Evolutionary conservation across 441 rosid species (phyloP).

Genomic region (Populus hybrid): DNA sequence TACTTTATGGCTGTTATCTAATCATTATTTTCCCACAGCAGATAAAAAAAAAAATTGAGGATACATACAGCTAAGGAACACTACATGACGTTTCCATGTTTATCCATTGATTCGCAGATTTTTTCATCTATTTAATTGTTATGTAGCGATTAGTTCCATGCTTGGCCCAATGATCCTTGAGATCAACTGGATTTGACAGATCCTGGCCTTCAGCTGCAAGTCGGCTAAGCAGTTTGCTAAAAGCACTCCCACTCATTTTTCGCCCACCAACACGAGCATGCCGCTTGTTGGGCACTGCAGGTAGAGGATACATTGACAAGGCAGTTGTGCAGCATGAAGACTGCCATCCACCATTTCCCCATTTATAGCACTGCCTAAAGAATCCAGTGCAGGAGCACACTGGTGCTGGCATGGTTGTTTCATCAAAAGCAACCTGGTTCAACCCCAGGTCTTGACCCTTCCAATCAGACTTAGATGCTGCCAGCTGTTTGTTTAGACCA

Average conservation of each 20-base stretch:
- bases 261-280: conserved; percentile 96
- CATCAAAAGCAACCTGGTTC: conserved; percentile 85
- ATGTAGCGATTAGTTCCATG: conserved; percentile 97
- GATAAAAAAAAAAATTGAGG: conserved; percentile 22
- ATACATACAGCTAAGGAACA: conserved; percentile 14
- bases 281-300: conserved; percentile 81
- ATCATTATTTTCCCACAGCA: conserved; percentile 22
- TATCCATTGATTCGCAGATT: conserved; percentile 8
- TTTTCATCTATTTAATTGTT: conserved; percentile 47
- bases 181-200: conserved; percentile 82
- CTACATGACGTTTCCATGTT: neutral
- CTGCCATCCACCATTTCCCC: conserved; percentile 99
- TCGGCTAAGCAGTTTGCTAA: conserved; percentile 87
- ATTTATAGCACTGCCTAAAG: conserved; percentile 89
- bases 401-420: conserved; percentile 85
- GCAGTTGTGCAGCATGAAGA: conserved; percentile 96
- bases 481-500: conserved; percentile 45
- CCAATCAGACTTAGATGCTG: conserved; percentile 66
- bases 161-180: conserved; percentile 93
- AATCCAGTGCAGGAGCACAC: conserved; percentile 92
- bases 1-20: conserved; percentile 4
- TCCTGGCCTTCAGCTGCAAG: conserved; percentile 92
- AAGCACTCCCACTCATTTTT: conserved; percentile 97
- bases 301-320: conserved; percentile 81
- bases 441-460: conserved; percentile 79